A percentile compares a stretch with the other conserved stretches of the same genome.
These are phyloP conservation scores for Saksenaea oblongispora DNA, from an alignment of 371 early-diverging fungal species.

Conservation along the genomic window DNA sequence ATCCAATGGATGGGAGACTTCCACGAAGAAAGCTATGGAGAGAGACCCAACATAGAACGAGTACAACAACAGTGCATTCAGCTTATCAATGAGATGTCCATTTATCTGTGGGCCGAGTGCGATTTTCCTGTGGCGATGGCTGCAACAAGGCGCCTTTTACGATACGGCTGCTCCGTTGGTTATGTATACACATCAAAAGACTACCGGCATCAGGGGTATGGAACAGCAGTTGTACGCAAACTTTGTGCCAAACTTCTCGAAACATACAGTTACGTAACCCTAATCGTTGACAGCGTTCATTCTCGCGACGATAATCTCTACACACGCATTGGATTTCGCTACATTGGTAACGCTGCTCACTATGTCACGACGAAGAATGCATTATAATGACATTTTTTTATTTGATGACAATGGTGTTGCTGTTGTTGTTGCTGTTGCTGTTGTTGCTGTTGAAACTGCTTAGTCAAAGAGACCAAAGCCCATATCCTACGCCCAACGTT, in stretches of 20 bases:
- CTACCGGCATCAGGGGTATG: not conserved
- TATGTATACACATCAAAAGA: not conserved
- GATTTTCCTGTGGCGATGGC: not conserved
- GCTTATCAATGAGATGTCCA: not conserved
- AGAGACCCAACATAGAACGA: not conserved
- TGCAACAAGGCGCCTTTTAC: not conserved
- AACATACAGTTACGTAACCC: not conserved
- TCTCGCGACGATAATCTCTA: not conserved
- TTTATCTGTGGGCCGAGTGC: not conserved
- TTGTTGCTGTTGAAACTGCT: slow-evolving; percentile 11
- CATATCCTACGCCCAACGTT: slow-evolving; percentile 29
- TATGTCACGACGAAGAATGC: not conserved
- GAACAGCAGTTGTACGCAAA: not conserved
- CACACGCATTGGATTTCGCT: not conserved
- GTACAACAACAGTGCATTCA: not conserved
- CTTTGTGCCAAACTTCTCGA: not conserved
- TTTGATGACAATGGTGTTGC: not conserved
- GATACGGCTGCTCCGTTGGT: not conserved
- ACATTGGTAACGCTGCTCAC: not conserved
- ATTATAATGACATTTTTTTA: not conserved
- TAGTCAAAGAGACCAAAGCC: slow-evolving; percentile 55
- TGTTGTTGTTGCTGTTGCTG: not conserved
- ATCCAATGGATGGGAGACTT: not conserved
- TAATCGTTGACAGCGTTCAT: not conserved
- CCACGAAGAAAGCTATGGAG: not conserved